A percentile compares a stretch with the other conserved stretches of the same genome.
phyloP scores from a whole-genome alignment of 148 eudicot genomes.

The Arctostaphylos glauca region DNA sequence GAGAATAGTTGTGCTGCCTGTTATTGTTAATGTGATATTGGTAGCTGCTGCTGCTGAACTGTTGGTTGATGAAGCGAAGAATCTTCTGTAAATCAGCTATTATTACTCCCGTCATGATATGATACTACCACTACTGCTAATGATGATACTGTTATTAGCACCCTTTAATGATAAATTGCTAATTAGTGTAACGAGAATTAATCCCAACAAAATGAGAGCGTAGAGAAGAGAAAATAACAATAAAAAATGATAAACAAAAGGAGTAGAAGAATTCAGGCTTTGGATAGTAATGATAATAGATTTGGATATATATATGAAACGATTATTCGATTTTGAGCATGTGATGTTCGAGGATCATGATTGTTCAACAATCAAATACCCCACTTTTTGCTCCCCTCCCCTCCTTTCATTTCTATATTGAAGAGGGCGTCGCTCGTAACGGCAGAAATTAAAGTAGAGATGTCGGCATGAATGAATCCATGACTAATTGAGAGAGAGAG shows the following conservation, averaged over 20 bases:
- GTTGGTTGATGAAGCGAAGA: not conserved
- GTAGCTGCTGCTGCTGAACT: not conserved
- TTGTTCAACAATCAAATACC: not conserved
- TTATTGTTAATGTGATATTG: not conserved
- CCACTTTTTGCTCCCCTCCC: not conserved
- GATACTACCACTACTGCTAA: not conserved
- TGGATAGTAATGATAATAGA: not conserved
- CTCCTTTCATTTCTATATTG: not conserved
- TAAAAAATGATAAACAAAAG: not conserved
- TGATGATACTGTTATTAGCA: too few relatives aligned
- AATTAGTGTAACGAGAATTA: not conserved
- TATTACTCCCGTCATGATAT: not conserved
- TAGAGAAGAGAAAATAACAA: not conserved
- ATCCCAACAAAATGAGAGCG: not conserved
- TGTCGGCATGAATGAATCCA: constrained; percentile 13
- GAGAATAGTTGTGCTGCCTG: not conserved
- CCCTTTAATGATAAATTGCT: not conserved
- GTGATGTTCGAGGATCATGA: not conserved
- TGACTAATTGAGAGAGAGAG: not conserved
- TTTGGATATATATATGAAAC: not conserved
- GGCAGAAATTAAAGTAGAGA: constrained; percentile 12
- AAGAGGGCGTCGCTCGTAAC: constrained; percentile 2
- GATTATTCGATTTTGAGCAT: too few relatives aligned
- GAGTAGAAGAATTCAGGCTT: not conserved
- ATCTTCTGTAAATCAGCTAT: not conserved